Evolutionary conservation across 371 early-diverging fungal genomes (phyloP), one percentile per base, ranked within the genome.

Genomic region (Mortierella sp.): DNA sequence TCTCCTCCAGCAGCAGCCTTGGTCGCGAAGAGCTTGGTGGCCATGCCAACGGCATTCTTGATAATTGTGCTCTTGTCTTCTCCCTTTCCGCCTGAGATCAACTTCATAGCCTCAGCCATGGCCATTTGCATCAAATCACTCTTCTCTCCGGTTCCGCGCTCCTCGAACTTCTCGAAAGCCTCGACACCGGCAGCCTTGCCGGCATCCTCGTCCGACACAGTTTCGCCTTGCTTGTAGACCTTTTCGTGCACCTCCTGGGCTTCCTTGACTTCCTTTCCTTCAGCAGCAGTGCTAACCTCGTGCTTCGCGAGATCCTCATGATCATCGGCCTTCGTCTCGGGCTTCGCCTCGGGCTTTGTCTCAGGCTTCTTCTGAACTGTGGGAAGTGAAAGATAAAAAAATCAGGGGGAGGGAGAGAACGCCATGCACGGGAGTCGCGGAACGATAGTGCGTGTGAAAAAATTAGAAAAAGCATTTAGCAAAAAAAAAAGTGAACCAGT

Each of bases 121-220:
- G 85, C 86, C 83, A 81, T 86, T 45, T 81, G 79, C 12, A 84
- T 58, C 56, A 86, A 71, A 19, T 73, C 71, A 59, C 80, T 84
- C 63, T 30, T 83, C 80, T 38, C 39, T n/a, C 48, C 61, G 0
- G 18, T 26, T 49, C 49, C 12, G 55, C 50, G 0, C 30, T 8
- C 43, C 34, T 71, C 66, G 28, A 72, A 80, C 24, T 68, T 69
- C 14, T 83, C 51, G 58, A 82, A 80, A 27, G 85, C 85, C 61
- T 83, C 67, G 9, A 81, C 78, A 62, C 84, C 86, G 46, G 86
- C 86, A 50, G 86, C 85, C 49, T 82, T 80, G 66, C 86, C 86
- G 8, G 84, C 74, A 27, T 78, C 80, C 47, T 81, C 71, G 5
- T 84, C 79, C n/a, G 82, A 67, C 41, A 50, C 73, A 28, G 5